Conservation (phyloP, 495 filamentous ascomycete genomes). For the Neurospora cerealis region DNA sequence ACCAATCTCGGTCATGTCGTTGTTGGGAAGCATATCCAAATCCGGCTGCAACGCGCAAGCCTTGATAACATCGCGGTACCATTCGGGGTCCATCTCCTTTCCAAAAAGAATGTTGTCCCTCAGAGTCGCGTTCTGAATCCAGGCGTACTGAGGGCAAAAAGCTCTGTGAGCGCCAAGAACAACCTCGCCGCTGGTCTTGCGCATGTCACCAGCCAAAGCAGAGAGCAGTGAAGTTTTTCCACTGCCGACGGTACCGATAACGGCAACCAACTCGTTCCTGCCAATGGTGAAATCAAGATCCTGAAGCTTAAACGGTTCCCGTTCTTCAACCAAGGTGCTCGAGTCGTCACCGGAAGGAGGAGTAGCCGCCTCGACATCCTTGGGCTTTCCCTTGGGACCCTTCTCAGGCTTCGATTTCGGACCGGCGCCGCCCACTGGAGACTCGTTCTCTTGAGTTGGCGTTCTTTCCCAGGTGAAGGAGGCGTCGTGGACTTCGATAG, state of each 20-base stretch:
- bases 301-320: conserved; percentile 69
- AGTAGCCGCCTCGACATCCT: conserved; percentile 10
- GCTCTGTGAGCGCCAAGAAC: conserved; percentile 67
- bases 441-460: conserved; percentile 48
- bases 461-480: conserved; percentile 91
- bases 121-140: conserved; percentile 90
- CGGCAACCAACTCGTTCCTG: conserved; percentile 74
- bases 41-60: conserved; percentile 61
- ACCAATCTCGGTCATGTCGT: conserved; percentile 68
- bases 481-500: conserved; percentile 61
- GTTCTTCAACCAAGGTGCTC: conserved; percentile 45
- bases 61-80: conserved; percentile 52
- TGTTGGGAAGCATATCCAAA: conserved; percentile 63
- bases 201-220: conserved; percentile 90
- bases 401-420: conserved; percentile 28
- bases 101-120: conserved; percentile 88
- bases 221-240: conserved; percentile 89
- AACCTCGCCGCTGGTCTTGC: conserved; percentile 63
- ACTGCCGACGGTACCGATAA: conserved; percentile 85
- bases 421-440: conserved; percentile 19
- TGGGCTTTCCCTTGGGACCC: conserved; percentile 30
- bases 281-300: conserved; percentile 66
- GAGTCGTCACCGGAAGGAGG: conserved; percentile 32
- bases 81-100: conserved; percentile 55
- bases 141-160: conserved; percentile 93